phyloP scores from a whole-genome alignment of 78 protist species.

The Planoprotostelium fungivorum region DNA sequence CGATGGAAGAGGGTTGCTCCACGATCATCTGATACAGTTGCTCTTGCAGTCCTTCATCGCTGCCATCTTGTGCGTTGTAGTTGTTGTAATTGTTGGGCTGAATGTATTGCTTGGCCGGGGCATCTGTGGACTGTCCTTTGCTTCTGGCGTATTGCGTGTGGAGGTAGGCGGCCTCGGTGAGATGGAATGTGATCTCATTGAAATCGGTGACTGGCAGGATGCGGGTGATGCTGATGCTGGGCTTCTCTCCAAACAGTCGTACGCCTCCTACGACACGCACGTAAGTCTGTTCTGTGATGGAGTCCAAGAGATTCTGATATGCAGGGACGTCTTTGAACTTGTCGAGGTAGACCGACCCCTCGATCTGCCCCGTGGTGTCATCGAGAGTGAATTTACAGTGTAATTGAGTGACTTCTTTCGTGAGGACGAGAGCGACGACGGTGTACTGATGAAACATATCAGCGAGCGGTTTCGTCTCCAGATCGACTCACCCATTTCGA shows the following conservation, averaged over 20 bases:
- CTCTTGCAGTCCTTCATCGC: no score
- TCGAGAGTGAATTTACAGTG: neutral
- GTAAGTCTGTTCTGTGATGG: neutral
- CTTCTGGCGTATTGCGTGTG: neutral
- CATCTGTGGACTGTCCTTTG: no score
- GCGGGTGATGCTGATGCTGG: neutral
- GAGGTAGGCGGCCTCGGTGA: slow-evolving; percentile 2
- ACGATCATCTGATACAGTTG: no score
- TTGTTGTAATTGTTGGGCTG: no score
- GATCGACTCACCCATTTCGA: neutral
- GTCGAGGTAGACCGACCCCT: neutral
- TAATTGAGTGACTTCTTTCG: neutral
- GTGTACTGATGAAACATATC: neutral
- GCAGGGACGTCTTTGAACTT: neutral
- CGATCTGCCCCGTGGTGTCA: neutral
- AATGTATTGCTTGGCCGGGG: no score
- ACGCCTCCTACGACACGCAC: slow-evolving; percentile 23
- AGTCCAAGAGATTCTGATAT: neutral
- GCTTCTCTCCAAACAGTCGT: neutral
- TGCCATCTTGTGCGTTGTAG: no score
- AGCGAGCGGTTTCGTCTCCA: neutral
- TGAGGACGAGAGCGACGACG: neutral
- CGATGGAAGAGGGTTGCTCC: no score
- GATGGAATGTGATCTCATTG: slow-evolving; percentile 32
- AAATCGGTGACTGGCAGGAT: slow-evolving; percentile 17